Evolutionary conservation across 306 rosid genomes (phyloP).

Genomic region (Coriaria nepalensis): DNA sequence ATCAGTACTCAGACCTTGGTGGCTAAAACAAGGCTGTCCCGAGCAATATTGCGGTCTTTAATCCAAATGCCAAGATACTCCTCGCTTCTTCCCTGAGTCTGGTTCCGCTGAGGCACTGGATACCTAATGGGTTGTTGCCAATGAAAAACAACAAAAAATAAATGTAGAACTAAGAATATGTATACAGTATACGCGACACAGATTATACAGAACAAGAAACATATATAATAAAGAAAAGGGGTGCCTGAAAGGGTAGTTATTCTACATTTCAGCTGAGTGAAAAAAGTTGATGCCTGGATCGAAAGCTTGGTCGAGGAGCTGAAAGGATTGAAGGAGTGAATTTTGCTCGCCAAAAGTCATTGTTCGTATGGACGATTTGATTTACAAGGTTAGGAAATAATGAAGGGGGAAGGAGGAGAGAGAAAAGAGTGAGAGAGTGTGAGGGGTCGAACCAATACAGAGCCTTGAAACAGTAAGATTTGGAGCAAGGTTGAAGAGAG

Average conservation of each 20-base stretch:
- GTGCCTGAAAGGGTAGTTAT: neutral
- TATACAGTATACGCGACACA: too few relatives aligned
- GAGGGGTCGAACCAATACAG: conserved; percentile 40
- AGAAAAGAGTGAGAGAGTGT: neutral
- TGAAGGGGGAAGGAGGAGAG: neutral
- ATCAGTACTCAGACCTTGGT: conserved; percentile 44
- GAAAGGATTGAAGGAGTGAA: conserved; percentile 40
- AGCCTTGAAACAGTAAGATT: conserved; percentile 54
- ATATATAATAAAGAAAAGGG: too few relatives aligned
- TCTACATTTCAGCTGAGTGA: conserved; percentile 83
- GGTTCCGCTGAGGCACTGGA: conserved; percentile 77
- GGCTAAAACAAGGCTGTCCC: conserved; percentile 50
- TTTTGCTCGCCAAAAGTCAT: conserved; percentile 94
- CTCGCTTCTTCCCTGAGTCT: conserved; percentile 72
- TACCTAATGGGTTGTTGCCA: conserved; percentile 25
- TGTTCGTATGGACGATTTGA: conserved; percentile 38
- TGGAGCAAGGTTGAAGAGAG: conserved; percentile 55
- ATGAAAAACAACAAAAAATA: too few relatives aligned
- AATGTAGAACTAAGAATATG: too few relatives aligned
- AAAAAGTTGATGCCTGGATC: conserved; percentile 72
- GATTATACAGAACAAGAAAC: too few relatives aligned
- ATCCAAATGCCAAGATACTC: conserved; percentile 83
- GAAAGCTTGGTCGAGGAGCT: conserved; percentile 57
- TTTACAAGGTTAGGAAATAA: neutral
- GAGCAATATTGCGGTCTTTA: conserved; percentile 34